Evolutionary conservation across 805 yeast species (phyloP).

Genomic region (Wickerhamomyces kurtzmanii): DNA sequence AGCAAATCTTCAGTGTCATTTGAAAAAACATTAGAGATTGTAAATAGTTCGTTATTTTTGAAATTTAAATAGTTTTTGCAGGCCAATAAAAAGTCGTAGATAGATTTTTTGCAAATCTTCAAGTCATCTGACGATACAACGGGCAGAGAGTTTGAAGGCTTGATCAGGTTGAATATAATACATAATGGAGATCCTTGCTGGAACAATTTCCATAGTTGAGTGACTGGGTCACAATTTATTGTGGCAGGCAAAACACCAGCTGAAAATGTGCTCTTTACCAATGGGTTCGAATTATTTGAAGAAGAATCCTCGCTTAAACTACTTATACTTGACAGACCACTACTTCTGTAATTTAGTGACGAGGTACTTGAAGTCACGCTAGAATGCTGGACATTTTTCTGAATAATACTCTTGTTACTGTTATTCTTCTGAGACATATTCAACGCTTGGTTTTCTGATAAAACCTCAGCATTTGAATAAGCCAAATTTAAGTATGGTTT

Average conservation of each 20-base stretch:
- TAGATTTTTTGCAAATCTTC: slow-evolving; percentile 77
- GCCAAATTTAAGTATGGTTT: slow-evolving; percentile 59
- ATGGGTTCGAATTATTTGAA: slow-evolving; percentile 15
- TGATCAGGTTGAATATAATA: slow-evolving; percentile 65
- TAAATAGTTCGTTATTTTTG: slow-evolving; percentile 76
- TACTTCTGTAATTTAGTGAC: slow-evolving; percentile 17
- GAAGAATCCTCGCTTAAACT: slow-evolving; percentile 23
- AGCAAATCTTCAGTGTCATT: slow-evolving; percentile 72
- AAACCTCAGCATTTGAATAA: slow-evolving; percentile 52
- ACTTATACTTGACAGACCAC: slow-evolving; percentile 22
- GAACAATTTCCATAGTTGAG: slow-evolving; percentile 79
- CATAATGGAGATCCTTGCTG: slow-evolving; percentile 93
- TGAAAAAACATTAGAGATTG: slow-evolving; percentile 82
- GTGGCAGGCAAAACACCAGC: slow-evolving; percentile 73
- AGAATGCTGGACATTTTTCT: slow-evolving; percentile 5
- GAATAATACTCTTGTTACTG: slow-evolving; percentile 11
- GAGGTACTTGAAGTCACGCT: neutral
- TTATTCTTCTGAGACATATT: slow-evolving; percentile 28
- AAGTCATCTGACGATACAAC: slow-evolving; percentile 71
- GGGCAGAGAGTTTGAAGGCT: slow-evolving; percentile 47
- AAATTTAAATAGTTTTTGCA: slow-evolving; percentile 69
- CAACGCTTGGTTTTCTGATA: slow-evolving; percentile 65
- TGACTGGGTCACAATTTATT: slow-evolving; percentile 80
- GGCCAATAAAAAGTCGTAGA: slow-evolving; percentile 82
- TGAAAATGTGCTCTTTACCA: slow-evolving; percentile 42